phyloP scores from a whole-genome alignment of 2,329 filamentous ascomycete species.

The Paracorniculantispora psalliotae region DNA sequence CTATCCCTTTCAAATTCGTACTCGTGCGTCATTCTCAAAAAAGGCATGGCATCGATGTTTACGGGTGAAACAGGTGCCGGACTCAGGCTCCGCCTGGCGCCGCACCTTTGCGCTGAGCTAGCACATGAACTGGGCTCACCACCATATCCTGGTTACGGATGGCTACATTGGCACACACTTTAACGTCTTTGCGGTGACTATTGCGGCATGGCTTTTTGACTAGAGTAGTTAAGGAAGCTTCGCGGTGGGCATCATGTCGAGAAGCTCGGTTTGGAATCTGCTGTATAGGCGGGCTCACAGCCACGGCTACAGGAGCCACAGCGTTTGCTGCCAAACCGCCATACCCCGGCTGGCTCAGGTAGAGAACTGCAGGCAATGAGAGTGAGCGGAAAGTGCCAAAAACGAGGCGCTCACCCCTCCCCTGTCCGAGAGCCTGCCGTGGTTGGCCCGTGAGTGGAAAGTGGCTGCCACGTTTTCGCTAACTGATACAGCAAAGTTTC shows the following conservation, averaged over 20 bases:
- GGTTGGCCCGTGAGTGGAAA: neutral
- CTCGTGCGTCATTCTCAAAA: neutral
- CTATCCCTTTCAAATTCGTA: neutral
- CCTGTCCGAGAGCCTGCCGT: neutral
- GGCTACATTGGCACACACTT: neutral
- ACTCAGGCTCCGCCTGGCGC: neutral
- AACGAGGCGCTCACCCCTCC: neutral
- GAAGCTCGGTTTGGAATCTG: too few species aligned
- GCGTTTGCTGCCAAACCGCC: too few species aligned
- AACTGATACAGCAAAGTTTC: conserved; percentile 11
- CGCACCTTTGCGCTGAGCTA: neutral
- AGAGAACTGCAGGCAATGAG: too few species aligned
- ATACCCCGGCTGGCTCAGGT: too few species aligned
- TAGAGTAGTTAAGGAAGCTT: too few species aligned
- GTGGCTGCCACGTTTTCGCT: conserved; percentile 13
- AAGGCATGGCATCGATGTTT: too few species aligned
- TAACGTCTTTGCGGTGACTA: neutral
- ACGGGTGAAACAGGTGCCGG: neutral
- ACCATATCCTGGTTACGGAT: neutral
- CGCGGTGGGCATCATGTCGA: too few species aligned
- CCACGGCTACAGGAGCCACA: too few species aligned
- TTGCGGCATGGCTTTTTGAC: neutral
- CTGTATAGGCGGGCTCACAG: too few species aligned
- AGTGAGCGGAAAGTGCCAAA: neutral
- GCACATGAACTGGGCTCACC: neutral